Evolutionary conservation across 1,139 yeast species (phyloP).

Genomic region (Sugiyamaella neomexicana): DNA sequence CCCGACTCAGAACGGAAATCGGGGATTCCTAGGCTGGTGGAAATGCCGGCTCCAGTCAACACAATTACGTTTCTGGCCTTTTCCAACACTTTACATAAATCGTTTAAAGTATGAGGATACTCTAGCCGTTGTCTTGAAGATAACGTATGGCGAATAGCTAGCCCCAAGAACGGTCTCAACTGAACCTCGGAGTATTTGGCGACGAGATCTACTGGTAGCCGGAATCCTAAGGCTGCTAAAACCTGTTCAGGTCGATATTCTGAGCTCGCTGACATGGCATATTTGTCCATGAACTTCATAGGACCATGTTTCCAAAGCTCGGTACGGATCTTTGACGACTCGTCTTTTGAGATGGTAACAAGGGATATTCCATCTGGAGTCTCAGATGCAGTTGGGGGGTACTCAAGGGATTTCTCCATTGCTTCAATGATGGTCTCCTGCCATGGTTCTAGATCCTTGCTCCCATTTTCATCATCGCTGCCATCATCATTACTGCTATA

Average conservation of each 20-base stretch:
- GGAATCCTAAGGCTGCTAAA: slow-evolving; percentile 43
- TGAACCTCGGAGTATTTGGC: slow-evolving; percentile 26
- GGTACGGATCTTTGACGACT: slow-evolving; percentile 53
- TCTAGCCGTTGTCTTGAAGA: slow-evolving; percentile 36
- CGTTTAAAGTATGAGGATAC: slow-evolving; percentile 52
- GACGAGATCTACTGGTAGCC: slow-evolving; percentile 35
- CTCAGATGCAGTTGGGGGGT: slow-evolving; percentile 18
- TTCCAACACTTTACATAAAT: slow-evolving; percentile 54
- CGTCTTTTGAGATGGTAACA: slow-evolving; percentile 42
- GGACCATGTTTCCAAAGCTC: slow-evolving; percentile 64
- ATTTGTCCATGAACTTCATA: slow-evolving; percentile 55
- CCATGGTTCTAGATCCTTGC: slow-evolving; percentile 22
- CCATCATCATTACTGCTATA: slow-evolving; percentile 17
- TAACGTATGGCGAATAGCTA: slow-evolving; percentile 37
- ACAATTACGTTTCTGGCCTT: slow-evolving; percentile 67
- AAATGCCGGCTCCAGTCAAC: slow-evolving; percentile 94
- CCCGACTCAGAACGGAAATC: slow-evolving; percentile 93
- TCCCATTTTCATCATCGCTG: slow-evolving; percentile 16
- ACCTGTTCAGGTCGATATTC: slow-evolving; percentile 48
- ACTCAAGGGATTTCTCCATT: slow-evolving; percentile 31
- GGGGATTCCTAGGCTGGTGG: slow-evolving; percentile 90
- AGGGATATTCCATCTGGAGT: slow-evolving; percentile 14
- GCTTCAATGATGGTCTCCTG: slow-evolving; percentile 32
- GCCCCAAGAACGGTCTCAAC: slow-evolving; percentile 34
- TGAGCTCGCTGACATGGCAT: slow-evolving; percentile 54